Evolutionary conservation across 2,329 filamentous ascomycete species (phyloP).

Genomic region (Cryoendolithus antarcticus): DNA sequence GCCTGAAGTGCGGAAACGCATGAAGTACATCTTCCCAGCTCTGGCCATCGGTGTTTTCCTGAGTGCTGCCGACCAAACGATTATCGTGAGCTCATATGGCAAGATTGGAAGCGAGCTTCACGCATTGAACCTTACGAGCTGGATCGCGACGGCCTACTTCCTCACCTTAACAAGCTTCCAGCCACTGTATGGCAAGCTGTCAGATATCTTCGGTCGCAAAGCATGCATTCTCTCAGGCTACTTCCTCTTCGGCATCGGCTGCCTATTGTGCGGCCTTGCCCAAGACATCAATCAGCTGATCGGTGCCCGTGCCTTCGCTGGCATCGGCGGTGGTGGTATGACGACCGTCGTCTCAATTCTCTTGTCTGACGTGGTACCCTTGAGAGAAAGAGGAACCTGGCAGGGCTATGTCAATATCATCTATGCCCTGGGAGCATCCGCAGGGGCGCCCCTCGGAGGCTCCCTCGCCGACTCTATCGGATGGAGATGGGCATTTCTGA

Average conservation of each 20-base stretch:
- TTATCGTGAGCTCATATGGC: constrained; percentile 66
- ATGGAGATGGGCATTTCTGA: constrained; percentile 66
- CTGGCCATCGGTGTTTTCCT: constrained; percentile 56
- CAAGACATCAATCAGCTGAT: constrained; percentile 54
- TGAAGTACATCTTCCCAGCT: constrained; percentile 49
- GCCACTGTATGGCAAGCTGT: constrained; percentile 59
- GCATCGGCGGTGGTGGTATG: constrained; percentile 73
- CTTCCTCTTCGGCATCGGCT: constrained; percentile 52
- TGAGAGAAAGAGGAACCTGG: constrained; percentile 60
- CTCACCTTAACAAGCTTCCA: constrained; percentile 64
- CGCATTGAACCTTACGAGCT: constrained; percentile 61
- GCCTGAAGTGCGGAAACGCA: constrained; percentile 36
- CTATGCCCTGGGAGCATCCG: constrained; percentile 54
- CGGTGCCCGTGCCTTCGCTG: constrained; percentile 48
- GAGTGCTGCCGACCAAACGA: constrained; percentile 62
- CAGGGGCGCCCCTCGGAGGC: constrained; percentile 59
- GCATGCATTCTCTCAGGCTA: constrained; percentile 53
- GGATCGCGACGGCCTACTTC: constrained; percentile 63
- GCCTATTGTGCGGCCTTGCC: constrained; percentile 50
- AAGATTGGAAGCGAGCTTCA: constrained; percentile 64
- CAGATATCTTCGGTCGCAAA: constrained; percentile 60
- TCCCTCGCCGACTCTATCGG: constrained; percentile 60
- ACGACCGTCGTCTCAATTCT: constrained; percentile 85
- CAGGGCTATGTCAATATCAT: constrained; percentile 65
- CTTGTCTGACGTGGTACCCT: constrained; percentile 61